Percentiles rank a stretch among this genome's conserved stretches.
These are phyloP conservation scores for Calonectria ilicicola DNA, from an alignment of 2,329 filamentous ascomycete species.

Conservation along the genomic window DNA sequence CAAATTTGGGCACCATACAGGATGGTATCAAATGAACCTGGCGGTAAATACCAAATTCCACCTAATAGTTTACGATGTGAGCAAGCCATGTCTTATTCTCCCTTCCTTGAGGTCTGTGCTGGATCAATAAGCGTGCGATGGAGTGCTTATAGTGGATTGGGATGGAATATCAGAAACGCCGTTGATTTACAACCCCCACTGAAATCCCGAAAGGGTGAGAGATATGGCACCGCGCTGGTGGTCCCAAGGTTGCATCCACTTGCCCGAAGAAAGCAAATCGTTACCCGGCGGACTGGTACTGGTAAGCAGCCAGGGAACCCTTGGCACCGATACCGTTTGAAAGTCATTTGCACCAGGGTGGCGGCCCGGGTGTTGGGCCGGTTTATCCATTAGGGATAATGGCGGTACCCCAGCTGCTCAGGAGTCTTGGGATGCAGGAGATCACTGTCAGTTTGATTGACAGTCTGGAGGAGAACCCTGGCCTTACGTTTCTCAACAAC, in stretches of 20 bases:
- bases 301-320: not conserved
- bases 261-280: not conserved
- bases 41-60: not conserved
- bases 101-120: not conserved
- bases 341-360: not conserved
- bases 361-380: not conserved
- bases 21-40: not conserved
- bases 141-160: not conserved
- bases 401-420: not conserved
- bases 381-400: not conserved
- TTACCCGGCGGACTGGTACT: not conserved
- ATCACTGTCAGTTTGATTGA: not conserved
- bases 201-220: not conserved
- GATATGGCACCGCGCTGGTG: not conserved
- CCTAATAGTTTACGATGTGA: not conserved
- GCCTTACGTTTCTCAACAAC: not conserved
- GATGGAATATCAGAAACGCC: not conserved
- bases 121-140: not conserved
- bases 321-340: not conserved
- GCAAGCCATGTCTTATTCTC: not conserved
- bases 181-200: not conserved
- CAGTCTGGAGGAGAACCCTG: not conserved
- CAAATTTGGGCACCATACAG: not conserved
- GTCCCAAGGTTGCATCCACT: not conserved
- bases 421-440: not conserved